A percentile compares a stretch with the other conserved stretches of the same genome.
phyloP scores from a whole-genome alignment of 108 stramenopile species.

The Skeletonema potamos region DNA sequence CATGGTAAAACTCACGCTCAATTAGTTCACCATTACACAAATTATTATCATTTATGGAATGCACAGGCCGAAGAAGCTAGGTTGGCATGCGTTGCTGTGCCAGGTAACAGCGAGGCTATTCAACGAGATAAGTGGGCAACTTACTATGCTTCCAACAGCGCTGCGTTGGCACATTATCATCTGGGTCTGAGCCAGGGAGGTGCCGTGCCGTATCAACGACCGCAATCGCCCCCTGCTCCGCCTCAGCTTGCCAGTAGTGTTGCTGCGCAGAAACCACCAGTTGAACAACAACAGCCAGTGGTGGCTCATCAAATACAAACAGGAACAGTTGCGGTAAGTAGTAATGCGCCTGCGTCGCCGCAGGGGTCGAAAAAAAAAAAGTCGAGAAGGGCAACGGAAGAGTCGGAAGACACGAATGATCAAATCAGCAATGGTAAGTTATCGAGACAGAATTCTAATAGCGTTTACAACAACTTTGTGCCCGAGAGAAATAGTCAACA shows the following conservation, averaged over 20 bases:
- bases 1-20: slow-evolving; percentile 38
- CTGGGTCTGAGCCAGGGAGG: slow-evolving; percentile 30
- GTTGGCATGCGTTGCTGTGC: background rate
- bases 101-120: background rate
- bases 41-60: slow-evolving; percentile 67
- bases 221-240: slow-evolving; percentile 51
- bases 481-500: slow-evolving; percentile 6
- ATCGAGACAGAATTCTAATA: background rate
- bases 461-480: slow-evolving; percentile 27
- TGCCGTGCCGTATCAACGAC: slow-evolving; percentile 38
- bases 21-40: slow-evolving; percentile 46
- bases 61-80: slow-evolving; percentile 22
- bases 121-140: slow-evolving; percentile 54
- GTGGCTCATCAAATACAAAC: background rate
- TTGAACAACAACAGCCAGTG: slow-evolving; percentile 11
- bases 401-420: background rate
- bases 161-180: slow-evolving; percentile 71
- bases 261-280: background rate
- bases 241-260: slow-evolving; percentile 27
- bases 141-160: slow-evolving; percentile 58
- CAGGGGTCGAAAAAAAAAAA: background rate
- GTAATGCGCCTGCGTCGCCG: background rate
- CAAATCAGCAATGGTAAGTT: slow-evolving; percentile 7
- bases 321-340: slow-evolving; percentile 6
- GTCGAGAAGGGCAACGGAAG: slow-evolving; percentile 11